These are phyloP conservation scores for Apostasia ramifera DNA, from an alignment of 106 monocot species.

Conservation along the genomic window DNA sequence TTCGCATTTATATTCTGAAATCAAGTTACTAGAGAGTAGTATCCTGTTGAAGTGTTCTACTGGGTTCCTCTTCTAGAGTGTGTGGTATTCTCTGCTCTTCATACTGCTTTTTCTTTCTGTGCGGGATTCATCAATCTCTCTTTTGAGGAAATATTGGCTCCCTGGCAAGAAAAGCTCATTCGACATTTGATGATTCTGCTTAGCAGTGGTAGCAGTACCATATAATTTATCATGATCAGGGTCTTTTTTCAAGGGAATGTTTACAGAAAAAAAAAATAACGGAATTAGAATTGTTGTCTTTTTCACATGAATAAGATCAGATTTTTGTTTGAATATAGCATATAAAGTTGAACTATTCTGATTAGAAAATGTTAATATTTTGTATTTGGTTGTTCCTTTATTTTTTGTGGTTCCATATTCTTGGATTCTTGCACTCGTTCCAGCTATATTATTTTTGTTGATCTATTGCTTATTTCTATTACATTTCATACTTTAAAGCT, in stretches of 20 bases:
- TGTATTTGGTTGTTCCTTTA: no score
- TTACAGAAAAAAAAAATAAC: slow-evolving; percentile 16
- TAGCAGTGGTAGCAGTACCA: background rate
- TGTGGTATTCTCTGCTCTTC: slow-evolving; percentile 38
- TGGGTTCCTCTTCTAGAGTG: slow-evolving; percentile 63
- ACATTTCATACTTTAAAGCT: no score
- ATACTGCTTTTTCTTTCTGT: background rate
- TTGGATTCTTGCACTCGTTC: no score
- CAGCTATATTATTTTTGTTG: no score
- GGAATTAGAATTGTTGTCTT: no score
- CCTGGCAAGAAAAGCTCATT: slow-evolving; percentile 81
- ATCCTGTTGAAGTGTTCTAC: slow-evolving; percentile 68
- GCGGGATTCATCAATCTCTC: slow-evolving; percentile 26
- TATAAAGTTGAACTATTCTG: no score
- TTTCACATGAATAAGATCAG: no score
- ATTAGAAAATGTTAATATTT: no score
- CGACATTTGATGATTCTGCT: slow-evolving; percentile 8
- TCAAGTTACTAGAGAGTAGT: slow-evolving; percentile 65
- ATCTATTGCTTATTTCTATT: no score
- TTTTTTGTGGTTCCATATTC: no score
- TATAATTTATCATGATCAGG: background rate
- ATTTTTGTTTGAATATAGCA: no score
- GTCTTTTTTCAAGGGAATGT: slow-evolving; percentile 8
- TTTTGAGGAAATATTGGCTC: slow-evolving; percentile 70
- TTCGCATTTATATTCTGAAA: slow-evolving; percentile 91